Conservation (phyloP, 257 asterid species). For the Verbena officinalis region DNA sequence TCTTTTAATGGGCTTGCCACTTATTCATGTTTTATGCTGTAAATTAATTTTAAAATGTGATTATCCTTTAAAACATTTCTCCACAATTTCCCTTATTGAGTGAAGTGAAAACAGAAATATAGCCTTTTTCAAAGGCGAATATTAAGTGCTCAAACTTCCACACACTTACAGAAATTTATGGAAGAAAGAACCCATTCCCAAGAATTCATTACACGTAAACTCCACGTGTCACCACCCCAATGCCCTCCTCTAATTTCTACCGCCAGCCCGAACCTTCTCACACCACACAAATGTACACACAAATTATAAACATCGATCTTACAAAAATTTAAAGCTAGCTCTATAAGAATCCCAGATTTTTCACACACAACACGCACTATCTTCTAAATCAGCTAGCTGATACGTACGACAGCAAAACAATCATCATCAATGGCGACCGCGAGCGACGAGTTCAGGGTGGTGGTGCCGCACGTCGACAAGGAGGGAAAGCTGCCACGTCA, state of each 20-base stretch:
- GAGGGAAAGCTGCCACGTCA: slow-evolving; percentile 77
- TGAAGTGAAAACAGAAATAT: no score
- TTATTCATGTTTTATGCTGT: no score
- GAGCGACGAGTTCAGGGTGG: slow-evolving; percentile 68
- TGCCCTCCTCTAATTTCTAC: no score
- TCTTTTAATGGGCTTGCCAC: no score
- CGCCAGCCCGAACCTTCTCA: slow-evolving; percentile 28
- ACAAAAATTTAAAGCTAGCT: not conserved
- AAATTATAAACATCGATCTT: not conserved
- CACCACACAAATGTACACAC: slow-evolving; percentile 32
- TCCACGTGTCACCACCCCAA: slow-evolving; percentile 32
- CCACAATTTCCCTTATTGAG: no score
- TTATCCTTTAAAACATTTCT: no score
- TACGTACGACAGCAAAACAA: no score
- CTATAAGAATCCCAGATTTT: not conserved
- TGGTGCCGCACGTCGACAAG: slow-evolving; percentile 44
- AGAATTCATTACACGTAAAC: slow-evolving; percentile 12
- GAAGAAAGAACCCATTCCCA: not conserved
- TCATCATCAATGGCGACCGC: slow-evolving; percentile 61
- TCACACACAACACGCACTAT: not conserved
- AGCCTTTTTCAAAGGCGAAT: no score
- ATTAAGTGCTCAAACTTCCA: slow-evolving; percentile 5
- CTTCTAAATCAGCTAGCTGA: not conserved
- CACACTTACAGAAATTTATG: not conserved
- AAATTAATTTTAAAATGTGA: no score